Base-by-base conservation (phyloP, 345 rosid species). In the Eucalyptus rudis region DNA sequence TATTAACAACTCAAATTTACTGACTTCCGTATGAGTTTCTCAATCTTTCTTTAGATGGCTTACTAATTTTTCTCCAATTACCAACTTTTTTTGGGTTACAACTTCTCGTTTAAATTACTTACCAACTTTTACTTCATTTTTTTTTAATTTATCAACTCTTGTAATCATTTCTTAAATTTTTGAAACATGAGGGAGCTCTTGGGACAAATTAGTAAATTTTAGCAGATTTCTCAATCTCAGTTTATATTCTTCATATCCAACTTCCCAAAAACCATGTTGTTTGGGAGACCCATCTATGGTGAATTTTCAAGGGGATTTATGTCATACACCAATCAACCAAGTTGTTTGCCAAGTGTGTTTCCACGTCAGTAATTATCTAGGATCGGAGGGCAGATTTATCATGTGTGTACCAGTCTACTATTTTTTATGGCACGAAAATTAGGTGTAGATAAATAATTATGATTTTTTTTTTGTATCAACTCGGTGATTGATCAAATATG, bases 401-500 rank as follows among this genome's bases (percentile, higher is more conserved):
- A 62, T 0, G 0, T 29, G 68, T 62, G 4, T 62, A 29, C 8
- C 1, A 0, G 1, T 29, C 2, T 13, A 13, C 33, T 29, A 13
- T 13, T 29, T 62, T 62, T 12, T 29, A 62, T 25, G 3, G 33
- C 68, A 62, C 0, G 33, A 29, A 29, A 62, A 29, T 29, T 62
- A 29, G 17, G 14, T 62, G 13, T 59, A 59, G 13, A 27, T 59
- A 59, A 27, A 27, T 13, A 11, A 10, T 59, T 62, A 7, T 62
- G 8, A 11, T 59, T 29, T 1, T 2, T 13, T 13, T 7, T 64
- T 58, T 4, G 20, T 64, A 64, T 64, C 31, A 64, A n/a, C 3
- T 8, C 0, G 1, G 5, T 64, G 40, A 16, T 3, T n/a, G 4
- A n/a, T n/a, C 8, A 13, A n/a, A n/a, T 64, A n/a, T 4, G 10